These are phyloP conservation scores for Metarhizium album DNA, from an alignment of 2,329 filamentous ascomycete species.

Conservation along the genomic window DNA sequence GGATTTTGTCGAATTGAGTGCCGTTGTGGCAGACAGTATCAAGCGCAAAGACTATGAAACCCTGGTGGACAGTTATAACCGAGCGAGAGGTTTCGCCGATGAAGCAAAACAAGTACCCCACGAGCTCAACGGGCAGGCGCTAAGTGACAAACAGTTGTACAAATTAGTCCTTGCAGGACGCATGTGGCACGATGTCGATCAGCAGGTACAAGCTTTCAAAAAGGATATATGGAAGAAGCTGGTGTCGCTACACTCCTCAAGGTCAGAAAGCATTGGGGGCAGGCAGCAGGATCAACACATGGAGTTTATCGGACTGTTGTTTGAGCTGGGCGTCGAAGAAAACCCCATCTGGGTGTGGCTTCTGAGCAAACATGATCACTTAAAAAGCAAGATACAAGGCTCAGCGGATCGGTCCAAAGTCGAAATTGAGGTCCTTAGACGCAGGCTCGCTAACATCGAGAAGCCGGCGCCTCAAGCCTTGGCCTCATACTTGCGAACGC, in stretches of 20 bases:
- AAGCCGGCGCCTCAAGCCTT: constrained; percentile 59
- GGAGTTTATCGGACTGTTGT: constrained; percentile 75
- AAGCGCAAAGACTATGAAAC: constrained; percentile 84
- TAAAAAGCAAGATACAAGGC: constrained; percentile 73
- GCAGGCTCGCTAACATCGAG: constrained; percentile 64
- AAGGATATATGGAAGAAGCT: constrained; percentile 79
- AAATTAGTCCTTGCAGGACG: constrained; percentile 78
- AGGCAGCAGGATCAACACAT: constrained; percentile 72
- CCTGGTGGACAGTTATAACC: constrained; percentile 75
- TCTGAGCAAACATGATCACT: constrained; percentile 74
- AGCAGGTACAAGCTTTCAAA: constrained; percentile 80
- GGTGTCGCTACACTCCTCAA: constrained; percentile 51
- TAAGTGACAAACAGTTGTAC: constrained; percentile 72
- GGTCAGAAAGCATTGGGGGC: constrained; percentile 35
- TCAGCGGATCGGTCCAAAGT: constrained; percentile 79
- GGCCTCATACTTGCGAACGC: constrained; percentile 64
- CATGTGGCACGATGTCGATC: constrained; percentile 91
- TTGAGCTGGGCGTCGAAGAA: constrained; percentile 91
- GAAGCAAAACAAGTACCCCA: constrained; percentile 63
- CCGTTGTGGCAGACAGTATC: constrained; percentile 70
- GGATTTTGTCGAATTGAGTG: constrained; percentile 71
- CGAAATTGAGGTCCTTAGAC: constrained; percentile 82
- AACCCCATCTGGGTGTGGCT: constrained; percentile 98
- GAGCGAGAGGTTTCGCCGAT: constrained; percentile 71
- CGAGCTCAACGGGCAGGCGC: constrained; percentile 38